Evolutionary conservation across 495 filamentous ascomycete genomes (phyloP), one percentile per base, ranked within the genome.

Genomic region (Entonaema liquescens): DNA sequence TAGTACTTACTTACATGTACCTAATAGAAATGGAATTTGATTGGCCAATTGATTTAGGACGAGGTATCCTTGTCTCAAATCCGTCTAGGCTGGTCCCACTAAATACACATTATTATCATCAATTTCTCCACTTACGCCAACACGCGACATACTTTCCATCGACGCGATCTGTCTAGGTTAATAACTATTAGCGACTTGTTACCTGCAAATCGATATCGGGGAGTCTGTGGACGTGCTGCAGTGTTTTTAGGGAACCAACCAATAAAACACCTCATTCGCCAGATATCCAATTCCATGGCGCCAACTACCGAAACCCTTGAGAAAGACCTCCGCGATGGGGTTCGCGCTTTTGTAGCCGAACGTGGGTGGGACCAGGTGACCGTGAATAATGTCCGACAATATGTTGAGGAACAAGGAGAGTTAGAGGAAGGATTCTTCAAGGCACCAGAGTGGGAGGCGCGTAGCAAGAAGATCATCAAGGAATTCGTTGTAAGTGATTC

Each of bases 371-470:
- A 91, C 35, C 76, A 88, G n/a, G 81, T 97, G 35, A 93, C 93
- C 0, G 87, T 97, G 73, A 94, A 93, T 64, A 83, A 84, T 47
- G 87, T 93, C 47, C 91, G 95, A 38, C 81, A 87, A 35, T 82
- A 82, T 1, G 90, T 87, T 2, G 93, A 95, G 73, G 79, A 88
- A 69, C 76, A 89, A 47, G 78, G 94, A 6, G 83, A 79, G 26
- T 85, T 99, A 1, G 83, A 85, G 2, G 80, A 85, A 4, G 91
- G 87, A 0, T 97, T 92, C 73, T 89, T 97, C 74, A 92, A 89
- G 70, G 78, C 86, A 44, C 77, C 70, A 3, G 77, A 84, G 17
- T 98, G 95, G 95, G 96, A 95, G 73, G 76, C 81, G n/a, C 86
- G 85, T 70, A 96, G 93, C 79, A 93, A 96, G 63, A 72, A 83